Percentiles rank a stretch among this genome's conserved stretches.
phyloP scores from a whole-genome alignment of 106 monocot genomes.

The Agapanthus africanus region DNA sequence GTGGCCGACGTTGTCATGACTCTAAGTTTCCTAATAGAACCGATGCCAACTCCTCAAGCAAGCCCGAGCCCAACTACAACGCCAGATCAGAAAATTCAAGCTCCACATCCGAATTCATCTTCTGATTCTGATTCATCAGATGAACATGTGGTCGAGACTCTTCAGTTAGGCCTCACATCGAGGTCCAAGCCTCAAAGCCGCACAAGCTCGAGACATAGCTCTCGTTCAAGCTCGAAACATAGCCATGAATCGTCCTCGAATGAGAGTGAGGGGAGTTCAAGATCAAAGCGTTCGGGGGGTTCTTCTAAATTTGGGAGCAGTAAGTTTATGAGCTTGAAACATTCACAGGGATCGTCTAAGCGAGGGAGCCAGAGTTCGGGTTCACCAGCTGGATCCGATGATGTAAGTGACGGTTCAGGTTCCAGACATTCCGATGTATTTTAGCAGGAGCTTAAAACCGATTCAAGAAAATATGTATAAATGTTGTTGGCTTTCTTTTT shows the following conservation, averaged over 20 bases:
- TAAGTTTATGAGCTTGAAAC: not conserved
- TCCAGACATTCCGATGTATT: not conserved
- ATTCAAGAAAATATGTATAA: not conserved
- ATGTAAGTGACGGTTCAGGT: not conserved
- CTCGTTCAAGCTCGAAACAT: not conserved
- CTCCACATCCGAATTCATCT: not conserved
- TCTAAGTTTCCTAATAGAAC: constrained; percentile 49
- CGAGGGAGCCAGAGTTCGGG: not conserved
- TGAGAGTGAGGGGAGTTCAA: not conserved
- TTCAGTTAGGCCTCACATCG: constrained; percentile 3
- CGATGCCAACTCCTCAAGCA: not conserved
- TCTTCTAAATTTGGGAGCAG: not conserved
- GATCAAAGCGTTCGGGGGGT: not conserved
- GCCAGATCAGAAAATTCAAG: not conserved
- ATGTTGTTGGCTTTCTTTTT: too few relatives aligned
- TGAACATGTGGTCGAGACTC: constrained; percentile 5
- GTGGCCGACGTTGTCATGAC: constrained; percentile 77
- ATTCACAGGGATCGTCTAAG: not conserved
- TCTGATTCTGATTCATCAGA: not conserved
- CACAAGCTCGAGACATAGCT: not conserved
- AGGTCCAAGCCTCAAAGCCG: not conserved
- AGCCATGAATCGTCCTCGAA: not conserved
- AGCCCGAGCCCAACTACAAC: not conserved
- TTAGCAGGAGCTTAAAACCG: not conserved
- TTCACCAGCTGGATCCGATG: not conserved